These are phyloP conservation scores for Suillus luteus DNA, from an alignment of 768 basidiomycete species.

Conservation along the genomic window DNA sequence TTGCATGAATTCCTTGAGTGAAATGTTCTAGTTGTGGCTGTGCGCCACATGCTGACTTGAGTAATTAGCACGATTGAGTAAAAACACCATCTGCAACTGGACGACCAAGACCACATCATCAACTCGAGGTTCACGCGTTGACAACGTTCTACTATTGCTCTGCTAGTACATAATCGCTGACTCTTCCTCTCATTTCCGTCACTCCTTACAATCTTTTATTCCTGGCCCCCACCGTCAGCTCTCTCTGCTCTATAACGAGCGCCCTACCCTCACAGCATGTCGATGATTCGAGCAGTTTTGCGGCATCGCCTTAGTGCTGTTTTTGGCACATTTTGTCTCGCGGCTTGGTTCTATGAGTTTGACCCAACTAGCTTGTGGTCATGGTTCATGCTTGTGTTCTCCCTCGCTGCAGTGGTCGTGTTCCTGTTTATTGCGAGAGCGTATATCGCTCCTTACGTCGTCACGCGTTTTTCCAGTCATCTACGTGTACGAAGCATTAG, in stretches of 20 bases:
- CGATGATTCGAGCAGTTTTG: neutral
- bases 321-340: neutral
- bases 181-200: constrained; percentile 7
- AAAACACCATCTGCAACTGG: neutral
- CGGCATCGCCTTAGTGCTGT: neutral
- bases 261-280: neutral
- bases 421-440: constrained; percentile 64
- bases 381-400: constrained; percentile 47
- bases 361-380: constrained; percentile 24
- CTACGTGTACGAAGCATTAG: constrained; percentile 75
- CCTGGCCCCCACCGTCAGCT: neutral
- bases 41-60: neutral
- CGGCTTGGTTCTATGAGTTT: neutral
- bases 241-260: neutral
- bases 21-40: neutral
- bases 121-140: constrained; percentile 7
- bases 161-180: constrained; percentile 4
- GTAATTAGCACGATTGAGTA: neutral
- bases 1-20: constrained; percentile 7
- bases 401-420: constrained; percentile 52
- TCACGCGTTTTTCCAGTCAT: constrained; percentile 57
- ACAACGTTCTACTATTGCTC: neutral
- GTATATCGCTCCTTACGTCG: constrained; percentile 65
- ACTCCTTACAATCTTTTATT: constrained; percentile 2
- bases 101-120: neutral